Base-by-base conservation (phyloP, 129 eudicot genomes). In the Flaveria ramosissima region DNA sequence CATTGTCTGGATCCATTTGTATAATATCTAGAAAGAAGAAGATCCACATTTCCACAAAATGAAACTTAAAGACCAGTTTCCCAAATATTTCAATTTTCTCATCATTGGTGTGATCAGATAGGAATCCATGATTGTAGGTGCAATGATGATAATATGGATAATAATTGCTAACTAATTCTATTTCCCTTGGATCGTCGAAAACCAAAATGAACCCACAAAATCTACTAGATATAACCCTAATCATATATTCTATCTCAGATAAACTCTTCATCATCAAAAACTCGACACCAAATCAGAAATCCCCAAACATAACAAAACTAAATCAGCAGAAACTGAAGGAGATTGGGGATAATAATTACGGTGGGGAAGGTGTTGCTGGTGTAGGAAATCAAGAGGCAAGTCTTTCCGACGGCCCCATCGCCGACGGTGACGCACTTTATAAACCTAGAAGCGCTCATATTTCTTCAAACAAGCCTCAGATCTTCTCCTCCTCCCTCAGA, bases 281-380 rank as follows among this genome's bases (percentile, higher is more conserved):
- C 32, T 7, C 47, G 0, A 51, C 16, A 45, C 15, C 9, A 57
- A 57, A 55, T 55, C 27, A 21, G 14, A 57, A 57, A 63, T 14
- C 69, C 45, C 69, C 53, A 19, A 47, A 48, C 19, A 2, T 59
- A 9, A 20, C 9, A 70, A 10, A 59, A 43, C 20, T 1, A 30
- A 30, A 12, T 24, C 0, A 30, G 10, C 19, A 67, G 21, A 19
- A 75, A 26, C 0, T 39, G 46, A 20, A 53, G 16, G 0, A 3
- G 10, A 3, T n/a, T 7, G 67, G 2, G 61, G 72, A 60, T 66
- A 62, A 62, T 6, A 36, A n/a, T 13, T 48, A 94, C 98, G 86
- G 98, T 94, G 73, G 98, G 98, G 79, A 94, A 93, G 80, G 98
- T 93, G 86, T 93, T 93, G 86, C 98, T 93, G 89, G 98, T 93